Evolutionary conservation across 2,329 filamentous ascomycete genomes (phyloP).

Genomic region (Nothomitra cinnamomea): DNA sequence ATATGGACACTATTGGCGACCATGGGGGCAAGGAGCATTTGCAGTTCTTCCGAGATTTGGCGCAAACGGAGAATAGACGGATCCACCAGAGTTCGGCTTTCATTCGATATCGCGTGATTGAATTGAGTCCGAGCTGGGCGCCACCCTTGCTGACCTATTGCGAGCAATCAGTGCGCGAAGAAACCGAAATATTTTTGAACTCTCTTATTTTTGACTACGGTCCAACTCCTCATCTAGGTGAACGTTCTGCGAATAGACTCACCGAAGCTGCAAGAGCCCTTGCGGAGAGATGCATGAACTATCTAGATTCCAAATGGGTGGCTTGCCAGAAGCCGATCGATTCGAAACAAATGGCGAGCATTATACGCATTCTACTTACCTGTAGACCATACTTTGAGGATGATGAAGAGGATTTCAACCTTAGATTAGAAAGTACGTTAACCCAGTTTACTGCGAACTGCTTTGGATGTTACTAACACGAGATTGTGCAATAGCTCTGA

Average conservation of each 20-base stretch:
- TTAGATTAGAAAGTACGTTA: slow-evolving; percentile 6
- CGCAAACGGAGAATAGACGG: slow-evolving; percentile 24
- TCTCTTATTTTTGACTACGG: slow-evolving; percentile 24
- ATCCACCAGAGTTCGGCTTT: slow-evolving; percentile 26
- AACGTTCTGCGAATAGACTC: slow-evolving; percentile 19
- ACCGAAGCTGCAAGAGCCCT: slow-evolving; percentile 8
- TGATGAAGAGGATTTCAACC: slow-evolving; percentile 20
- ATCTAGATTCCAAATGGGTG: slow-evolving; percentile 7
- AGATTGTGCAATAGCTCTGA: slow-evolving; percentile 11
- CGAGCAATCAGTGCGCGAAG: slow-evolving; percentile 27
- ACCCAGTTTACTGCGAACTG: background rate
- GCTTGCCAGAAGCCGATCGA: slow-evolving; percentile 16
- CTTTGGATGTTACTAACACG: slow-evolving; percentile 7
- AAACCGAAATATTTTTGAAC: slow-evolving; percentile 27
- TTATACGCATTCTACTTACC: slow-evolving; percentile 21
- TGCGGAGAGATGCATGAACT: slow-evolving; percentile 9
- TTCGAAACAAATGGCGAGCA: slow-evolving; percentile 20
- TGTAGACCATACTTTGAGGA: slow-evolving; percentile 23
- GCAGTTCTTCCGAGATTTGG: slow-evolving; percentile 35
- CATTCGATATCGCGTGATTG: slow-evolving; percentile 22
- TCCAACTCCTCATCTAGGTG: slow-evolving; percentile 14
- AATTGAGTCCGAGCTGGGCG: slow-evolving; percentile 30
- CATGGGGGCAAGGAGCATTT: slow-evolving; percentile 32
- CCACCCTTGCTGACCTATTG: slow-evolving; percentile 35
- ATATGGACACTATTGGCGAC: slow-evolving; percentile 30